Base-by-base conservation (phyloP, 2,329 filamentous ascomycete genomes). In the Fusarium multiceps region DNA sequence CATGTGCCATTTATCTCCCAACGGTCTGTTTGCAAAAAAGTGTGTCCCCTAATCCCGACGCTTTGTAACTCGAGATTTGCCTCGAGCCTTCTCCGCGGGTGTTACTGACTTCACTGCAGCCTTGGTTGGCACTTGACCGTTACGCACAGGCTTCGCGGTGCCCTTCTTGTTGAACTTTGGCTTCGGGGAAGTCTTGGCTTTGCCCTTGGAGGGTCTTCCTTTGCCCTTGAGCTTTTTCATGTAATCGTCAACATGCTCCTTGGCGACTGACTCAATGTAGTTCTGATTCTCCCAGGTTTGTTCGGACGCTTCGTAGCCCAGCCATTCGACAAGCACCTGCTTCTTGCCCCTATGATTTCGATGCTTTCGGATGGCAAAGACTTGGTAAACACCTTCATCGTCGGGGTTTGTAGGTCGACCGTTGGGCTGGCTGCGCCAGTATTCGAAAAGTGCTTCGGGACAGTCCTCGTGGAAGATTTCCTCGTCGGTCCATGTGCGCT, bases 401-500 rank as follows among this genome's bases (percentile, higher is more conserved):
- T 54, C 9, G 1, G 78, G 78, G 53, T 80, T 80, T 2, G 56
- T 51, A 14, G 79, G 79, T 1, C 79, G 78, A 0, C 78, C 80
- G 2, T 71, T 74, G 2, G 32, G 47, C 53, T 72, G 59, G 13
- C 45, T 43, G 41, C 73, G 51, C 80, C 80, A 81, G 63, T 78
- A 81, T 6, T 59, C 66, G 21, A 81, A 73, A 8, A 81, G 74
- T 1, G 68, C 63, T 1, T 75, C 55, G 9, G 72, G 77, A 27
- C 73, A 75, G 48, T 81, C 80, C 27, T 71, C 59, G 48, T 81
- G 80, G 20, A 81, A 64, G 37, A 71, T 72, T 11, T 69, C 62
- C 54, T 81, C 80, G 12, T 75, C 71, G 49, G 79, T 78, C 80
- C 79, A 81, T 2, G 78, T 81, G 4, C 49, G 43, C 6, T 74